phyloP scores from a whole-genome alignment of 345 rosid species.

The Populus nigra region DNA sequence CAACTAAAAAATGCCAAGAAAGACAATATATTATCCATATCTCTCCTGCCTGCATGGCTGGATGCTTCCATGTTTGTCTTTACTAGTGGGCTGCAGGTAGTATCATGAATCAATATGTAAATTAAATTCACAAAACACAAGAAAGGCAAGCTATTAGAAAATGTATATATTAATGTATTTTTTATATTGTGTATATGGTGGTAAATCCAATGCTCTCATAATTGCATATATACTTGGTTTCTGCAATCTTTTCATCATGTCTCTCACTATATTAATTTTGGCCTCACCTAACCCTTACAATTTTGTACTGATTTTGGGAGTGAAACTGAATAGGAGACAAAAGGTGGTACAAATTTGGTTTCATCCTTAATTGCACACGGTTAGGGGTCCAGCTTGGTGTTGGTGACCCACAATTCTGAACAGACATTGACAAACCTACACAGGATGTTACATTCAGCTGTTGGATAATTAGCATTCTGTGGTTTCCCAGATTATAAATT shows the following conservation, averaged over 20 bases:
- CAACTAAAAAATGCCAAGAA: conserved; percentile 4
- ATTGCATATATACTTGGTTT: neutral
- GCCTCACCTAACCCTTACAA: neutral
- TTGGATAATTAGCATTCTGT: neutral
- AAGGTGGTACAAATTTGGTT: neutral
- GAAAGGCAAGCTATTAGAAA: neutral
- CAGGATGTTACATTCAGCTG: neutral
- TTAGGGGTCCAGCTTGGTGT: neutral
- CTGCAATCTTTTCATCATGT: neutral
- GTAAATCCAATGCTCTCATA: neutral
- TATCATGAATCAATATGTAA: neutral
- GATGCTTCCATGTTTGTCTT: neutral
- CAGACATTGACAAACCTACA: neutral
- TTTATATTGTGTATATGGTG: neutral
- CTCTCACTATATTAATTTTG: neutral
- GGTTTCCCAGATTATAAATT: neutral
- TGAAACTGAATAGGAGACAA: neutral
- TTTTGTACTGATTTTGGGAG: neutral
- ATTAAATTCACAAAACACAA: conserved; percentile 5
- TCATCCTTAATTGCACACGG: neutral
- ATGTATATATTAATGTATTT: neutral
- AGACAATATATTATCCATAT: neutral
- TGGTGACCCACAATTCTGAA: neutral
- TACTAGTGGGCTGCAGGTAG: neutral
- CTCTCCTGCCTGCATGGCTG: neutral